Conservation (phyloP, 306 rosid species). For the Prunus armeniaca region DNA sequence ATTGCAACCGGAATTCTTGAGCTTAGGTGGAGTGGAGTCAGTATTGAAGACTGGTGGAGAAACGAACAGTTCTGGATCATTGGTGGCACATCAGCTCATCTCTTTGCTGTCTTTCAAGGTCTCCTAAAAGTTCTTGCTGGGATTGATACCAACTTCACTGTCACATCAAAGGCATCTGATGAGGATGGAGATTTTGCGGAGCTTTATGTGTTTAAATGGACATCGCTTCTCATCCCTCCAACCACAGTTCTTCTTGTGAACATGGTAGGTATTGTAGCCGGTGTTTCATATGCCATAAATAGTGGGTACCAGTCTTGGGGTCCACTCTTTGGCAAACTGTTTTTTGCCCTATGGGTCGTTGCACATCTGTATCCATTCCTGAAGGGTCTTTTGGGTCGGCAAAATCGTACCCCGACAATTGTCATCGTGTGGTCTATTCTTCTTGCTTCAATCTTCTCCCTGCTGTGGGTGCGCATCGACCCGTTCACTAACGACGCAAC, state of each 20-base stretch:
- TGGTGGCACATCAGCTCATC: conserved; percentile 98
- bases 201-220: conserved; percentile 93
- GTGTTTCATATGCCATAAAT: conserved; percentile 83
- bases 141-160: conserved; percentile 86
- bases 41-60: conserved; percentile 99
- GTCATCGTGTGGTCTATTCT: conserved; percentile 91
- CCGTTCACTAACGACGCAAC: conserved; percentile 55
- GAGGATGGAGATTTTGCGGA: conserved; percentile 91
- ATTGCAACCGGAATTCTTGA: conserved; percentile 89
- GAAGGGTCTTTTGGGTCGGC: conserved; percentile 91
- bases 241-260: conserved; percentile 82
- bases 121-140: conserved; percentile 93
- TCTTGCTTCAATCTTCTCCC: conserved; percentile 88
- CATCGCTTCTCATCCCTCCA: conserved; percentile 90
- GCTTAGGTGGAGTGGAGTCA: conserved; percentile 99
- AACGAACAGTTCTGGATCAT: conserved; percentile 99
- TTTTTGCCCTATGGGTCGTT: conserved; percentile 89
- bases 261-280: conserved; percentile 83
- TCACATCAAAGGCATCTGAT: conserved; percentile 88
- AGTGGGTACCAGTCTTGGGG: conserved; percentile 98
- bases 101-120: conserved; percentile 96
- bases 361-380: conserved; percentile 93
- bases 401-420: conserved; percentile 86
- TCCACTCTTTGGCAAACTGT: conserved; percentile 77
- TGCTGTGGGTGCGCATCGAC: conserved; percentile 91